Conservation (phyloP, 2,329 filamentous ascomycete genomes). For the Trichoderma guizhouense region DNA sequence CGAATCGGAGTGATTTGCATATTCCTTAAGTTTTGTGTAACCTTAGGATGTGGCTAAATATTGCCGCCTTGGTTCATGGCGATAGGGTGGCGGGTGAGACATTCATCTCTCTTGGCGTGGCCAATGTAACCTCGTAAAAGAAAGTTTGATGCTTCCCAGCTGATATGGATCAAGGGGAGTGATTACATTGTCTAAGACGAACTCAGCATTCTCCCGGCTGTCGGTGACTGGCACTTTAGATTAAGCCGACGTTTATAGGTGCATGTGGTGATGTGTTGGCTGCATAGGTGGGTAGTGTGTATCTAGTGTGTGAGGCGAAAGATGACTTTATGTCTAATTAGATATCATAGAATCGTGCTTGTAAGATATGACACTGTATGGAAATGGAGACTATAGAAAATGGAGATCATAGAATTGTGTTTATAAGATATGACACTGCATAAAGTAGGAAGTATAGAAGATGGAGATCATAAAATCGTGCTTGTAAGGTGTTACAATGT, state of each 20-base stretch:
- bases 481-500: background rate
- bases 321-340: background rate
- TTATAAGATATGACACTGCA: too few species aligned
- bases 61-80: background rate
- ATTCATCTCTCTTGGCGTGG: background rate
- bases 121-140: background rate
- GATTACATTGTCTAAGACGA: background rate
- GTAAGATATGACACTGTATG: background rate
- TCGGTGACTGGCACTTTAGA: background rate
- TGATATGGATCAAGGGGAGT: background rate
- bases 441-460: too few species aligned
- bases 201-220: background rate
- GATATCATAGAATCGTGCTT: background rate
- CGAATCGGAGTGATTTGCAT: background rate
- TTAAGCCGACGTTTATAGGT: background rate
- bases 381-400: background rate
- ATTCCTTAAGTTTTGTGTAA: background rate
- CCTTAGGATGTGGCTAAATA: background rate
- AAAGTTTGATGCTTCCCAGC: background rate
- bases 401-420: background rate
- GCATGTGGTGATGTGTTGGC: background rate
- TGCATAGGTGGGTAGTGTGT: background rate
- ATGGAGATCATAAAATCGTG: background rate
- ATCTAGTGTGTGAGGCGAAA: background rate
- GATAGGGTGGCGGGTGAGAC: background rate